Percentiles rank a stretch among this genome's conserved stretches.
These are phyloP conservation scores for Prototheca cutis DNA, from an alignment of 163 green algal genomes.

Conservation along the genomic window DNA sequence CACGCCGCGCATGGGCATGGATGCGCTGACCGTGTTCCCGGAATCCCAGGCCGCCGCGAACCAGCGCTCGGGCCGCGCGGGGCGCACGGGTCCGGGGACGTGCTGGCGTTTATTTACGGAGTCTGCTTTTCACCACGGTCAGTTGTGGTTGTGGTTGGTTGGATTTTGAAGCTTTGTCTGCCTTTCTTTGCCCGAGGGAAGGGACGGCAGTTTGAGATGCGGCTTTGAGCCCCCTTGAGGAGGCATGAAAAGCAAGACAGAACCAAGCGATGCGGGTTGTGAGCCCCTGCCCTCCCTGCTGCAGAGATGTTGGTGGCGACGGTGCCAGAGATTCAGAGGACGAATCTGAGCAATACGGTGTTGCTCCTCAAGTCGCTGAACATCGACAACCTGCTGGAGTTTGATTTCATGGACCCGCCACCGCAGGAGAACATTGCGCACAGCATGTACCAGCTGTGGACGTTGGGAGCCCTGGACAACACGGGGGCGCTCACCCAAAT, in stretches of 20 bases:
- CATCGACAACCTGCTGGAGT: slow-evolving; percentile 90
- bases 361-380: slow-evolving; percentile 95
- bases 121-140: slow-evolving; percentile 35
- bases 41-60: slow-evolving; percentile 81
- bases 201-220: too few species aligned
- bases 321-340: slow-evolving; percentile 90
- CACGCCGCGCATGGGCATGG: slow-evolving; percentile 98
- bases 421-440: slow-evolving; percentile 93
- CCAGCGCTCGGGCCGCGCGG: slow-evolving; percentile 82
- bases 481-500: slow-evolving; percentile 55
- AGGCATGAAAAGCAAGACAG: too few species aligned
- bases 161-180: too few species aligned
- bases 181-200: too few species aligned
- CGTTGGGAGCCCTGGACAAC: slow-evolving; percentile 90
- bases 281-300: background rate
- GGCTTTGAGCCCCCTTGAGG: too few species aligned
- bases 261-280: too few species aligned
- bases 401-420: slow-evolving; percentile 97
- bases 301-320: slow-evolving; percentile 48
- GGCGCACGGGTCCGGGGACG: slow-evolving; percentile 82
- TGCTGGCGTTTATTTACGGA: slow-evolving; percentile 89
- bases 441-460: slow-evolving; percentile 96
- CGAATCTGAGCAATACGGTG: slow-evolving; percentile 90
- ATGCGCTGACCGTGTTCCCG: slow-evolving; percentile 92
- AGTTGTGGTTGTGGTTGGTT: too few species aligned